Evolutionary conservation across 2,329 filamentous ascomycete species (phyloP), one percentile per base, ranked within the genome.

Genomic region (Fusarium oligoseptatum): DNA sequence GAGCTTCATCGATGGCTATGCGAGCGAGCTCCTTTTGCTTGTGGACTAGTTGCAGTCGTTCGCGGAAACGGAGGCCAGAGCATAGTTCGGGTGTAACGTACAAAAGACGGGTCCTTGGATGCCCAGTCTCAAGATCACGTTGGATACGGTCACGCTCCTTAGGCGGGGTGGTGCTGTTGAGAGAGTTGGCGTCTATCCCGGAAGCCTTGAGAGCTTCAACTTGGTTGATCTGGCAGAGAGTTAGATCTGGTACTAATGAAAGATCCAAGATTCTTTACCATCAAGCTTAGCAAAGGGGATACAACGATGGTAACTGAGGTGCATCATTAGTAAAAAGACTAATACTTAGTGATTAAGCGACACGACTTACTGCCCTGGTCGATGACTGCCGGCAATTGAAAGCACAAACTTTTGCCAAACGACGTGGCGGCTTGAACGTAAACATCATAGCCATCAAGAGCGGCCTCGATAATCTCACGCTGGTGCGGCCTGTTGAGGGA

Each of bases 31-130:
- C 94, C 67, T 90, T 90, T 81, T 98, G 95, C 68, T 91, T 86
- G 80, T 98, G 87, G 15, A 98, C 92, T 6, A 93, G 85, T 70
- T 89, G 88, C 10, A 98, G 85, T 58, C 92, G 90, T 70, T 91
- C 89, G 43, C 95, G 93, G 82, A 98, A 98, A 67, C 88, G 88
- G 70, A 95, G 90, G 6, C 91, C 89, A 37, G 93, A 91, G 82
- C 96, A 98, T 68, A 95, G 90, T 81, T 98, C 96, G 0, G 96
- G 96, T 0, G 96, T 98, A 7, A 98, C 95, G 80, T 98, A 98
- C 15, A 98, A 90, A 4, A 98, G 89, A 6, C 95, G 89, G 5
- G 90, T 97, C 17, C 88, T 88, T 2, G 96, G 96, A 80, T 98
- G 95, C 1, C 95, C 96, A 20, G 94, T 96, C 72, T 94, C 92